Conservation (phyloP, 768 basidiomycete species). For the Auriculariales sp. region DNA sequence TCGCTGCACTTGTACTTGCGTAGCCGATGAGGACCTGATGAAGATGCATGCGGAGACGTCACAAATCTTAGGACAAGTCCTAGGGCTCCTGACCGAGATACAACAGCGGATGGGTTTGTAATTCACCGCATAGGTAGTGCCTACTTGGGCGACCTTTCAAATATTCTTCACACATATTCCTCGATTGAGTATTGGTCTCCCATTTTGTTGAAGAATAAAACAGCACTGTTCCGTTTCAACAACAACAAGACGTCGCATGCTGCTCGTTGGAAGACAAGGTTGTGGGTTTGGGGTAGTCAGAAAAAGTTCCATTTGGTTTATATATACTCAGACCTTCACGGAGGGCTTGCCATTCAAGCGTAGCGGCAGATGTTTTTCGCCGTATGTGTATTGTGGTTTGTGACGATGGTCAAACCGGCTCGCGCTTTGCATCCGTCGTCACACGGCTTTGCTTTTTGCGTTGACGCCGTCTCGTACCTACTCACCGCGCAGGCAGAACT, state of each 20-base stretch:
- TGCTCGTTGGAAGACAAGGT: constrained; percentile 18
- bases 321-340: too few relatives aligned
- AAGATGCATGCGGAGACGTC: constrained; percentile 28
- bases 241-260: constrained; percentile 32
- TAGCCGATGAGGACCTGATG: background rate
- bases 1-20: constrained; percentile 25
- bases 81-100: background rate
- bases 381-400: too few relatives aligned
- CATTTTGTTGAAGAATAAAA: constrained; percentile 35
- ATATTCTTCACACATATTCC: constrained; percentile 36
- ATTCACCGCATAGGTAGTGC: constrained; percentile 28
- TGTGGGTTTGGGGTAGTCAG: constrained; percentile 39
- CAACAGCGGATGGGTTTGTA: background rate
- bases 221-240: constrained; percentile 28
- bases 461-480: too few relatives aligned
- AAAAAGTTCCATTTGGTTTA: constrained; percentile 30
- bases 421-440: too few relatives aligned
- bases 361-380: too few relatives aligned
- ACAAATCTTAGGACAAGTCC: constrained; percentile 35
- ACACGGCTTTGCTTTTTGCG: too few relatives aligned
- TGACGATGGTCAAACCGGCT: too few relatives aligned
- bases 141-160: constrained; percentile 29
- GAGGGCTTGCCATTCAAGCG: too few relatives aligned
- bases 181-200: constrained; percentile 38
- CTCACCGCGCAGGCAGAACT: too few relatives aligned